Conservation (phyloP, 139 green algal genomes). For the Tetratostichococcus sp. region DNA sequence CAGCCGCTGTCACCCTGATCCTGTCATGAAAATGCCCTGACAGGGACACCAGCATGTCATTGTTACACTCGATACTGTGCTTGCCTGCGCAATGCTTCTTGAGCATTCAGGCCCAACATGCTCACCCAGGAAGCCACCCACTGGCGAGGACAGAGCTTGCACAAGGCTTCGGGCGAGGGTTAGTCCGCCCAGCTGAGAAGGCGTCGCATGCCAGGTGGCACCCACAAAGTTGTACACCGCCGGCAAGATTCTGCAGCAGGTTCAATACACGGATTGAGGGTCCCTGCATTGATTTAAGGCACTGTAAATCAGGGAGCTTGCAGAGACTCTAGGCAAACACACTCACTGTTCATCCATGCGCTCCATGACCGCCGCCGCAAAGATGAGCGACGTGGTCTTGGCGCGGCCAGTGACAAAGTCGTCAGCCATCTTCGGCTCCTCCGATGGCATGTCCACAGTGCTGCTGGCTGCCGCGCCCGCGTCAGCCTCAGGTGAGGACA, state of each 20-base stretch:
- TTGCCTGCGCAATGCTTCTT: too few species aligned
- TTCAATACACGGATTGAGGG: too few species aligned
- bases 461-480: neutral
- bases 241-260: constrained; percentile 41
- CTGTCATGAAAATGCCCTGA: constrained; percentile 30
- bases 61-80: too few species aligned
- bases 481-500: neutral
- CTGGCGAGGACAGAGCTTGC: constrained; percentile 50
- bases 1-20: constrained; percentile 39
- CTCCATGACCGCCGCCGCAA: neutral
- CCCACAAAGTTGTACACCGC: constrained; percentile 74
- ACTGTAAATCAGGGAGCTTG: too few species aligned
- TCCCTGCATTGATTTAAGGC: too few species aligned
- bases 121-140: constrained; percentile 39
- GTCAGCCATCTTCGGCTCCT: neutral
- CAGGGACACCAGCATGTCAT: too few species aligned
- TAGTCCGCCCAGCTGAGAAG: constrained; percentile 61
- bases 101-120: neutral
- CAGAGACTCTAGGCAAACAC: too few species aligned
- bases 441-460: neutral
- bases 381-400: neutral
- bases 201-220: constrained; percentile 49
- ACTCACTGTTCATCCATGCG: neutral
- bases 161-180: constrained; percentile 63
- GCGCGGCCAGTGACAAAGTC: neutral